Conservation (phyloP, 2,329 filamentous ascomycete species). For the Thelonectria discophora region DNA sequence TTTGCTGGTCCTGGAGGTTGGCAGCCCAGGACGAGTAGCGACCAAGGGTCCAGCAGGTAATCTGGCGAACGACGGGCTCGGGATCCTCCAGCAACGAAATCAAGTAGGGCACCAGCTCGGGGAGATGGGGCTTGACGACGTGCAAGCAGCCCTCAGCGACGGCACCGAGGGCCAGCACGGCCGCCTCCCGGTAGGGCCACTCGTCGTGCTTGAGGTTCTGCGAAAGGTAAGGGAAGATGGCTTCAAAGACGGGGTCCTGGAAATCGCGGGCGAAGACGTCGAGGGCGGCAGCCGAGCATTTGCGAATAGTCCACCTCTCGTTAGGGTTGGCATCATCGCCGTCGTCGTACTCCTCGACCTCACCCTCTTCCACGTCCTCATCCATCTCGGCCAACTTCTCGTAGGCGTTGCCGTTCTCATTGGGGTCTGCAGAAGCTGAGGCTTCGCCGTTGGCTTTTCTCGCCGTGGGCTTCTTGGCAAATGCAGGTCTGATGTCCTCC, state of each 20-base stretch:
- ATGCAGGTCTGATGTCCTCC: slow-evolving; percentile 91
- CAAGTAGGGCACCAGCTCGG: slow-evolving; percentile 88
- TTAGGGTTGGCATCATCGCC: slow-evolving; percentile 86
- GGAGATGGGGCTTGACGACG: slow-evolving; percentile 88
- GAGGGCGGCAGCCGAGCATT: slow-evolving; percentile 94
- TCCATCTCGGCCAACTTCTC: slow-evolving; percentile 68
- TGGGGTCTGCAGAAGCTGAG: slow-evolving; percentile 59
- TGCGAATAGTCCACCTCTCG: slow-evolving; percentile 92
- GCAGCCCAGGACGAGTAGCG: slow-evolving; percentile 94
- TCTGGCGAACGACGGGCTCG: slow-evolving; percentile 92
- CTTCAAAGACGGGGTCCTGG: slow-evolving; percentile 85
- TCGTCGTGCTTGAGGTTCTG: slow-evolving; percentile 87
- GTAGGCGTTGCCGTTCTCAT: slow-evolving; percentile 63
- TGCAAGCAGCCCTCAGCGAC: slow-evolving; percentile 95
- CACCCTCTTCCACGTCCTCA: slow-evolving; percentile 86
- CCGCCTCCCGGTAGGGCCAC: slow-evolving; percentile 93
- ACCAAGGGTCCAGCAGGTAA: slow-evolving; percentile 97
- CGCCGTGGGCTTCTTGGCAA: slow-evolving; percentile 75
- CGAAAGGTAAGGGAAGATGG: slow-evolving; percentile 91
- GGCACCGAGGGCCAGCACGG: slow-evolving; percentile 91
- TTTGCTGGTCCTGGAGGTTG: slow-evolving; percentile 73
- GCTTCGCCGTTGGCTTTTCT: slow-evolving; percentile 65
- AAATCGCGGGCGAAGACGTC: slow-evolving; percentile 95
- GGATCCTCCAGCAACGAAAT: slow-evolving; percentile 84
- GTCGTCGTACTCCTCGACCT: slow-evolving; percentile 78